These are phyloP conservation scores for Suillus discolor DNA, from an alignment of 768 basidiomycete species.

Conservation along the genomic window DNA sequence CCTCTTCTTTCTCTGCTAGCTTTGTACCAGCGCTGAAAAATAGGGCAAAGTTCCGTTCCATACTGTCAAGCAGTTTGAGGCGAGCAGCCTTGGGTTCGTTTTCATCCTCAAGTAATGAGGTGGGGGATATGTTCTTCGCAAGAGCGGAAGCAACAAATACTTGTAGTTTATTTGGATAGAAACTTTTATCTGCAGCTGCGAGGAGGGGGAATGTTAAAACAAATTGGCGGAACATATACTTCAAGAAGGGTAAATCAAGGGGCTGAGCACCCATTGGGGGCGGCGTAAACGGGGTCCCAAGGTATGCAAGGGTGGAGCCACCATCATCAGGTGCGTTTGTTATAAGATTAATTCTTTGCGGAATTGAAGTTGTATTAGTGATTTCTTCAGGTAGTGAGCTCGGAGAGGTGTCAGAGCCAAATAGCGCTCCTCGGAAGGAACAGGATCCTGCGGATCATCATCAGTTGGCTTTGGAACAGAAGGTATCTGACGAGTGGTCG, in stretches of 20 bases:
- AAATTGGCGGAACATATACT: constrained; percentile 90
- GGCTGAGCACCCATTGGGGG: constrained; percentile 58
- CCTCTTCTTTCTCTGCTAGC: constrained; percentile 81
- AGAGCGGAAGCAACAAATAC: constrained; percentile 87
- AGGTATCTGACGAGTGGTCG: constrained; percentile 20
- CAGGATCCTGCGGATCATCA: neutral
- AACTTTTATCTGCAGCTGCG: constrained; percentile 82
- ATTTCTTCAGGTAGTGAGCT: constrained; percentile 98
- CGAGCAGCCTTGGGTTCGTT: constrained; percentile 57
- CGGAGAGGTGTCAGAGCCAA: constrained; percentile 77
- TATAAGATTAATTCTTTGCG: constrained; percentile 72
- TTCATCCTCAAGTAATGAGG: constrained; percentile 58
- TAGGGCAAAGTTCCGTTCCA: constrained; percentile 84
- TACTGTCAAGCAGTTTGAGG: constrained; percentile 69
- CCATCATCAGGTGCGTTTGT: constrained; percentile 46
- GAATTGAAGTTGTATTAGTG: constrained; percentile 87
- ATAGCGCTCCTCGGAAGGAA: constrained; percentile 4
- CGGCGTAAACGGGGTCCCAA: constrained; percentile 85
- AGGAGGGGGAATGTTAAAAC: constrained; percentile 96
- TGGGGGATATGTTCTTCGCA: constrained; percentile 72
- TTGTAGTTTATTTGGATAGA: constrained; percentile 94
- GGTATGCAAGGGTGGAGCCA: constrained; percentile 75
- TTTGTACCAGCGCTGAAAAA: constrained; percentile 84
- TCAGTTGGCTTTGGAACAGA: constrained; percentile 1
- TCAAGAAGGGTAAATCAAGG: constrained; percentile 84